Evolutionary conservation across 768 basidiomycete species (phyloP).

Genomic region (Pleurotus citrinopileatus): DNA sequence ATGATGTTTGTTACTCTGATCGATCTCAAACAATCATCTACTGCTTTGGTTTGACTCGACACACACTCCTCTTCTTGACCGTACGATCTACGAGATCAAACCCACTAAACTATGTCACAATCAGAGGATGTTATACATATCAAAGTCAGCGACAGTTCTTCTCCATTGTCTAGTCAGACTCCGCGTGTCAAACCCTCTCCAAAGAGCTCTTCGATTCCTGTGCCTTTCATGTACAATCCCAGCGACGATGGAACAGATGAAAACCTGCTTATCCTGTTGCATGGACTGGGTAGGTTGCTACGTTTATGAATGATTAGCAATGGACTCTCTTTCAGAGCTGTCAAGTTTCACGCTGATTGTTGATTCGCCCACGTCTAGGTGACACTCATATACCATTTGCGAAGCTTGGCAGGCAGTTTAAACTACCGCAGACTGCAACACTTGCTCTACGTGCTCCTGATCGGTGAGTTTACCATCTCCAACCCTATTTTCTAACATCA

Average conservation of each 20-base stretch:
- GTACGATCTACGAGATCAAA: too few relatives aligned
- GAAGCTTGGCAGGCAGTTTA: slow-evolving; percentile 67
- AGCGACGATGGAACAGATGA: slow-evolving; percentile 85
- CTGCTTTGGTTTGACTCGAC: too few relatives aligned
- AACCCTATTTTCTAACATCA: neutral
- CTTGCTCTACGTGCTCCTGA: slow-evolving; percentile 80
- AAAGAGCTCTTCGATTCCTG: slow-evolving; percentile 38
- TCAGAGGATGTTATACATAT: neutral
- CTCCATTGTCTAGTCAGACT: slow-evolving; percentile 1
- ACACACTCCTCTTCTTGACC: too few relatives aligned
- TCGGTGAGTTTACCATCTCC: slow-evolving; percentile 43
- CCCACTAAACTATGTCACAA: too few relatives aligned
- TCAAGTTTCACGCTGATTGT: neutral
- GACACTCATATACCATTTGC: slow-evolving; percentile 80
- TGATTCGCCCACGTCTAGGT: slow-evolving; percentile 40
- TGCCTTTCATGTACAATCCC: slow-evolving; percentile 63
- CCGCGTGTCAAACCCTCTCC: slow-evolving; percentile 33
- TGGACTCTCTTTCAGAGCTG: neutral
- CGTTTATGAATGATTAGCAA: slow-evolving; percentile 1
- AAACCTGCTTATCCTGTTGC: slow-evolving; percentile 80
- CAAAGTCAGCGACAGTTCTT: neutral
- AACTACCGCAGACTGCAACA: slow-evolving; percentile 86
- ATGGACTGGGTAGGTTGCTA: slow-evolving; percentile 69
- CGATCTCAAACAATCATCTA: too few relatives aligned
- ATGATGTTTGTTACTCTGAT: too few relatives aligned